A percentile compares a stretch with the other conserved stretches of the same genome.
phyloP scores from a whole-genome alignment of 2,329 filamentous ascomycete genomes.

The Ascosphaera apis region DNA sequence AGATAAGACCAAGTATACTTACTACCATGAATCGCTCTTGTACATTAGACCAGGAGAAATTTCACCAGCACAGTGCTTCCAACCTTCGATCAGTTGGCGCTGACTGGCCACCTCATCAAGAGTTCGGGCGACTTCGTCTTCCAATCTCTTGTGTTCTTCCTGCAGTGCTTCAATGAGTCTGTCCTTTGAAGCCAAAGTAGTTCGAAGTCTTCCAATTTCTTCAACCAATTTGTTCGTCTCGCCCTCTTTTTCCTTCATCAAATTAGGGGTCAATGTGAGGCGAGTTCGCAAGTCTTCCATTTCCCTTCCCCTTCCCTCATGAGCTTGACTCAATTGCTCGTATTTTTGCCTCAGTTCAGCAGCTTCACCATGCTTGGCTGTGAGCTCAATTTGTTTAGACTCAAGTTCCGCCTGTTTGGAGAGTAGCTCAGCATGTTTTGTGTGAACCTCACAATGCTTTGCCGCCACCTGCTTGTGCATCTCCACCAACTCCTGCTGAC shows the following conservation, averaged over 20 bases:
- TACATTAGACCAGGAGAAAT: not conserved
- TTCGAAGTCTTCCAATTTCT: conserved; percentile 6
- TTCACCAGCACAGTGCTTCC: not conserved
- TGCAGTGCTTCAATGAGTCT: conserved; percentile 2
- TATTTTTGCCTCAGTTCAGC: conserved; percentile 1
- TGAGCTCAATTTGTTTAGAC: conserved; percentile 4
- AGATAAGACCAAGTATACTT: not conserved
- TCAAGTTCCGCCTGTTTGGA: conserved; percentile 7
- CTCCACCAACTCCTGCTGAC: conserved; percentile 10
- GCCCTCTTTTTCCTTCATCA: conserved; percentile 13
- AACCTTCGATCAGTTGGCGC: conserved; percentile 2
- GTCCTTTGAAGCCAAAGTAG: conserved; percentile 2
- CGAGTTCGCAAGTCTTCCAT: conserved; percentile 1
- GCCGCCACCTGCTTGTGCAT: conserved; percentile 10
- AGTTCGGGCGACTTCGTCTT: conserved; percentile 6
- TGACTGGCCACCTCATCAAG: conserved; percentile 3
- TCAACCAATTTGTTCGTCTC: conserved; percentile 8
- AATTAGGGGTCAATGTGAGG: conserved; percentile 9
- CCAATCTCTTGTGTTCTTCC: not conserved
- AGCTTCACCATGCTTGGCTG: conserved; percentile 3
- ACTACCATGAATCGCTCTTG: not conserved
- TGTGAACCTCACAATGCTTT: conserved; percentile 10
- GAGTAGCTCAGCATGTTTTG: conserved; percentile 7
- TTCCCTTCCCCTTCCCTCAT: conserved; percentile 6
- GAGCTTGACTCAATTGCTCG: conserved; percentile 1